Percentiles rank a stretch among this genome's conserved stretches.
Evolutionary conservation across 371 early-diverging fungal genomes (phyloP).

Genomic region (Vairimorpha apis): DNA sequence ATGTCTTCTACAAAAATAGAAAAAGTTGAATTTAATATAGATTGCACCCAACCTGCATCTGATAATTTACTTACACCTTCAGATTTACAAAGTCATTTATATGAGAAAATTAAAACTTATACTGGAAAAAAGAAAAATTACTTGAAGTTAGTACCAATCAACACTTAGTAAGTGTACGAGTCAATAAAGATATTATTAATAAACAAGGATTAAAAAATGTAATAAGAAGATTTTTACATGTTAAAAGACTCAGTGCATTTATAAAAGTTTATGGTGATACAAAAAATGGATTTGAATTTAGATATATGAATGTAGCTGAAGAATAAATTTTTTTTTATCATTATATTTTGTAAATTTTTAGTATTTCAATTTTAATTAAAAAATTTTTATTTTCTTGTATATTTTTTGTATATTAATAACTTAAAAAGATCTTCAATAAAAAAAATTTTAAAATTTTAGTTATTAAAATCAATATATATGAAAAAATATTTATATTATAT

Average conservation of each 20-base stretch:
- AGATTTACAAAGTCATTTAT: slow-evolving; percentile 19
- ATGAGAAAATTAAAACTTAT: slow-evolving; percentile 31
- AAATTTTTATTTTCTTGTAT: too few relatives aligned
- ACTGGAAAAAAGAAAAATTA: slow-evolving; percentile 33
- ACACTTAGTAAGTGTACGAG: slow-evolving; percentile 8
- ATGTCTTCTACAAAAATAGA: not conserved
- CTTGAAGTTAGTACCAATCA: slow-evolving; percentile 8
- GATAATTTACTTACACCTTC: slow-evolving; percentile 28
- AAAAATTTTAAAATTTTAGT: too few relatives aligned
- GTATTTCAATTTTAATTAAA: too few relatives aligned
- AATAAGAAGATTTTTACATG: slow-evolving; percentile 28
- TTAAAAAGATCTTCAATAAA: too few relatives aligned
- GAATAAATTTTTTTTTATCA: too few relatives aligned
- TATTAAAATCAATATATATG: too few relatives aligned
- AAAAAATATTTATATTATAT: too few relatives aligned
- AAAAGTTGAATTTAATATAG: slow-evolving; percentile 1
- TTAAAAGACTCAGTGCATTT: slow-evolving; percentile 22
- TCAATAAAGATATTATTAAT: slow-evolving; percentile 17
- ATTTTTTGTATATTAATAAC: too few relatives aligned
- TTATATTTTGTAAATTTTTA: too few relatives aligned
- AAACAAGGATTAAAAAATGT: slow-evolving; percentile 32
- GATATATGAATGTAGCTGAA: slow-evolving; percentile 31
- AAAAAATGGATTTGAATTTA: slow-evolving; percentile 29
- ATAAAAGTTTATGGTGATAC: slow-evolving; percentile 29
- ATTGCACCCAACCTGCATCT: slow-evolving; percentile 29